Evolutionary conservation across 1,284 basidiomycete genomes (phyloP).

Genomic region (Wallemia hederae): DNA sequence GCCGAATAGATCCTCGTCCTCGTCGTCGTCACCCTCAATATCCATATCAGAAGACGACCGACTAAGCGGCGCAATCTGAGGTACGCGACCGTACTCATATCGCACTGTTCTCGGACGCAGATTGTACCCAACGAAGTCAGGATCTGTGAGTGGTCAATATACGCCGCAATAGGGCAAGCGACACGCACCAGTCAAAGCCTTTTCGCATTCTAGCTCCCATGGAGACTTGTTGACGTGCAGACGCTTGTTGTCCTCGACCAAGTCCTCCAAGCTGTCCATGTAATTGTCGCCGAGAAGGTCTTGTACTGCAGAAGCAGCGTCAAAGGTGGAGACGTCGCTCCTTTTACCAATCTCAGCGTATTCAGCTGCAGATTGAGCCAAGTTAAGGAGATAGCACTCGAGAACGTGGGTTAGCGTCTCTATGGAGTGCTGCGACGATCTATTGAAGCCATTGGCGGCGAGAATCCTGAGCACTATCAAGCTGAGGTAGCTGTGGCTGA

Average conservation of each 20-base stretch:
- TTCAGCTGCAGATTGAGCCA: not conserved
- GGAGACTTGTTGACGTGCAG: not conserved
- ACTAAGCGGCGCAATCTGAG: not conserved
- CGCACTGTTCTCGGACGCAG: not conserved
- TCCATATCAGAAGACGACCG: not conserved
- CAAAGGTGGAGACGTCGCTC: not conserved
- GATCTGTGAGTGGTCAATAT: not conserved
- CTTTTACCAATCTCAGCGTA: not conserved
- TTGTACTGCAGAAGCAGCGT: not conserved
- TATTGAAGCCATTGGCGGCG: not conserved
- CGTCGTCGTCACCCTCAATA: not conserved
- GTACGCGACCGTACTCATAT: not conserved
- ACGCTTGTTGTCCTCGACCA: not conserved
- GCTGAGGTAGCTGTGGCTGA: not conserved
- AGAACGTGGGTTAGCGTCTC: not conserved
- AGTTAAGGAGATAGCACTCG: not conserved
- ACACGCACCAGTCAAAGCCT: not conserved
- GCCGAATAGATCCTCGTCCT: not conserved
- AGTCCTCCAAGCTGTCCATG: not conserved
- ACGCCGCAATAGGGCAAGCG: not conserved
- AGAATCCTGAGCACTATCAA: not conserved
- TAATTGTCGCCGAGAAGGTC: not conserved
- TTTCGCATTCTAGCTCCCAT: not conserved
- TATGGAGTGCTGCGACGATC: not conserved
- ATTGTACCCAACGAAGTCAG: not conserved